phyloP scores from a whole-genome alignment of 306 rosid genomes.

The Mimosa pudica region DNA sequence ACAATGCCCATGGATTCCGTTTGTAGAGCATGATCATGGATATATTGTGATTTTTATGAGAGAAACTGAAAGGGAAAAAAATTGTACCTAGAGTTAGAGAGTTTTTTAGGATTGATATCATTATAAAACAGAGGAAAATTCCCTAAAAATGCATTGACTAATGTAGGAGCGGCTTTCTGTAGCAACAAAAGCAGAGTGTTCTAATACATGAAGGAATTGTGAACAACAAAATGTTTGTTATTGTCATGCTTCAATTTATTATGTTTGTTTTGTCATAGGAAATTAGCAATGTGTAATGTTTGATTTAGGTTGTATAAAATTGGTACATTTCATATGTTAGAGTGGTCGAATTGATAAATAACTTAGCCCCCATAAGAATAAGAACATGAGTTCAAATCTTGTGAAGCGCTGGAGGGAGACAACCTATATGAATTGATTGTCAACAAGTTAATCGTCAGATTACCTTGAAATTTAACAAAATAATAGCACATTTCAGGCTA shows the following conservation, averaged over 20 bases:
- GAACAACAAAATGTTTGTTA: not conserved
- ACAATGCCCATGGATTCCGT: not conserved
- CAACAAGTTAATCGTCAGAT: no score
- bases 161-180: constrained; percentile 44
- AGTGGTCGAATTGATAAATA: no score
- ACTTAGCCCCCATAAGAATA: no score
- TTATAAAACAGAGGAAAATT: not conserved
- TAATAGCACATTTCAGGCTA: not conserved
- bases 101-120: not conserved
- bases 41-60: not conserved
- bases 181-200: constrained; percentile 25
- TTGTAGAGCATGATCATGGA: not conserved
- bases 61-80: not conserved
- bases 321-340: no score
- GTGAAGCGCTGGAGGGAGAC: no score
- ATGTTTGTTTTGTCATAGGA: not conserved
- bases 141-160: not conserved
- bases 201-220: not conserved
- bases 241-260: not conserved
- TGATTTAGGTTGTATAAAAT: not conserved
- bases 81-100: not conserved
- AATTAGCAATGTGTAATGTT: not conserved
- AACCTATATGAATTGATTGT: no score
- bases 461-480: no score
- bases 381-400: no score